phyloP scores from a whole-genome alignment of 306 rosid species.

The Vigna unguiculata region DNA sequence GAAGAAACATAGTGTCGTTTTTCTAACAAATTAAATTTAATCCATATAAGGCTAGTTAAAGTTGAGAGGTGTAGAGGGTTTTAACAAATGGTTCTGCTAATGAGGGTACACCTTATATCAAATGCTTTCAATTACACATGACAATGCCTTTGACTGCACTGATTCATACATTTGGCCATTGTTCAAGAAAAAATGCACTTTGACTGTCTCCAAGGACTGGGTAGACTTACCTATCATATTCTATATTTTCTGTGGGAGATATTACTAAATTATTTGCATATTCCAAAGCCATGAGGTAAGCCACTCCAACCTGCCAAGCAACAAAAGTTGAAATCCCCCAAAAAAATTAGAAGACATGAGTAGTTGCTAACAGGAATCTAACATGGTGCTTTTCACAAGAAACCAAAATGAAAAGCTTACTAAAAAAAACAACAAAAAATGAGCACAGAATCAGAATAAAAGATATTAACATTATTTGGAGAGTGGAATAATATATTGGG shows the following conservation, averaged over 20 bases:
- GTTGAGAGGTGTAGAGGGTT: conserved; percentile 20
- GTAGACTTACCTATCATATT: conserved; percentile 82
- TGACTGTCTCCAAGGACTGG: conserved; percentile 35
- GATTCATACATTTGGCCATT: conserved; percentile 32
- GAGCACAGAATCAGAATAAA: neutral
- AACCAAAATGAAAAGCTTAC: conserved; percentile 35
- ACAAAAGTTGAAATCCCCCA: conserved; percentile 36
- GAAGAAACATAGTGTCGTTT: conserved; percentile 17
- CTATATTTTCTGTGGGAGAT: conserved; percentile 82
- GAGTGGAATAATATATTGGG: conserved; percentile 4
- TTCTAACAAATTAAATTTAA: conserved; percentile 4
- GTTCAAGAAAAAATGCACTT: conserved; percentile 33
- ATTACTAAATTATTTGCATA: conserved; percentile 70
- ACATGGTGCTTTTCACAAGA: conserved; percentile 13
- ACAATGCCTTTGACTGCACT: conserved; percentile 10
- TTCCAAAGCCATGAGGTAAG: conserved; percentile 93
- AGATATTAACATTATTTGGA: conserved; percentile 6
- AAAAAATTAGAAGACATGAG: conserved; percentile 16
- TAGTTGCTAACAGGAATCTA: conserved; percentile 20
- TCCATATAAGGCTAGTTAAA: conserved; percentile 26
- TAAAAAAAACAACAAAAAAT: conserved; percentile 13
- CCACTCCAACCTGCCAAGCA: conserved; percentile 84
- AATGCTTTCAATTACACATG: neutral
- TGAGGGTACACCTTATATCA: neutral
- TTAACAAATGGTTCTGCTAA: neutral